Base-by-base conservation (phyloP, 2,329 filamentous ascomycete species). In the Xylariaceae sp. region DNA sequence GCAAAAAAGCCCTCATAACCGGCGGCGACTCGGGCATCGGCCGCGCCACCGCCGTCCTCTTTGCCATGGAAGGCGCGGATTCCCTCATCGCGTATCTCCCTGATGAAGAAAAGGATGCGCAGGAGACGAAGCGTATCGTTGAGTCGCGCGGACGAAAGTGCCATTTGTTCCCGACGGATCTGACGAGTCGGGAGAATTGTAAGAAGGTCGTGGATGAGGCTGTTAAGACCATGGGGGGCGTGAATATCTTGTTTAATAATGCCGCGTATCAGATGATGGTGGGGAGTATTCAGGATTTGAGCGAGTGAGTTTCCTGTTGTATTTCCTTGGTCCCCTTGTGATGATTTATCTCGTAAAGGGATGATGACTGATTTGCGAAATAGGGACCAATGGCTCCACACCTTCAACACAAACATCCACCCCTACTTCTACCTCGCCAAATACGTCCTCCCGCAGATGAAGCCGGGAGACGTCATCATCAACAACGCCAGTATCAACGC, bases 401-500 rank as follows among this genome's bases (percentile, higher is more conserved):
- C 89, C 0, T 93, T 95, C 75, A 80, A 90, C 74, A 89, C 86
- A 52, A 95, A 94, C 76, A 92, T 94, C 69, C 88, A 93, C 73
- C 82, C 88, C 2, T 88, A 85, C 77, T 94, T 92, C 79, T 93
- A 86, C 76, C 78, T 93, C 42, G 82, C 89, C 61, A 94, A 94
- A 73, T 90, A 92, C 70, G 75, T 81, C 10, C 78, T 94, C 9
- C 85, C 85, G 0, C 87, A 92, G 74, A 88, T 94, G 85, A 82
- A 84, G 69, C 73, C 74, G n/a, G 90, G 90, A 42, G 81, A 84
- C 58, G 86, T 84, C 30, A 91, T 95, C 72, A 91, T 95, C 80
- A 94, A 93, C 77, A 92, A 90, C 71, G 86, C 89, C 50, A 92
- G 88, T 37, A 87, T 94, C 71, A 93, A 93, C 72, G 88, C 87